These are phyloP conservation scores for Teratosphaeriaceae sp. DNA, from an alignment of 2,329 filamentous ascomycete genomes.

Conservation along the genomic window DNA sequence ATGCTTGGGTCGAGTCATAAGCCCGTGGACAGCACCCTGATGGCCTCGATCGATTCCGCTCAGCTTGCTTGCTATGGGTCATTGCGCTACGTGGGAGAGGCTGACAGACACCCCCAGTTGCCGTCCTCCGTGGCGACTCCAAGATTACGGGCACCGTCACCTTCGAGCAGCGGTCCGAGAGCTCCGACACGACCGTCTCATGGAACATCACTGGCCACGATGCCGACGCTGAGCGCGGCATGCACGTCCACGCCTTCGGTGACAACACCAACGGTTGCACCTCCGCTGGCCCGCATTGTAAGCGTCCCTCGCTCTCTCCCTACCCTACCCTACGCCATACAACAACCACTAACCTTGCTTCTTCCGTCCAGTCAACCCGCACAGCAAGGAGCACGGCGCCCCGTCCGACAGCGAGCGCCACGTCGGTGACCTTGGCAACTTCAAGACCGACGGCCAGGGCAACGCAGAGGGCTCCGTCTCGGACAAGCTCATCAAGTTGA, in stretches of 20 bases:
- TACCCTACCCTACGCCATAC: too few relatives aligned
- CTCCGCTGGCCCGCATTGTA: slow-evolving; percentile 95
- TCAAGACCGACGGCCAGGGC: slow-evolving; percentile 89
- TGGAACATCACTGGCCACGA: slow-evolving; percentile 93
- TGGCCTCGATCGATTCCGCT: not conserved
- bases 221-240: slow-evolving; percentile 90
- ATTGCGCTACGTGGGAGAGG: too few relatives aligned
- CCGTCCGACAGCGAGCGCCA: slow-evolving; percentile 78
- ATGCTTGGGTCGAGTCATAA: not conserved
- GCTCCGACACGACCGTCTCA: slow-evolving; percentile 72
- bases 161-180: slow-evolving; percentile 89
- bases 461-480: slow-evolving; percentile 73
- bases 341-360: not conserved
- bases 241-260: slow-evolving; percentile 98
- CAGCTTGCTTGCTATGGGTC: not conserved
- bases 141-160: slow-evolving; percentile 88
- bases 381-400: slow-evolving; percentile 85
- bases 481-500: slow-evolving; percentile 88
- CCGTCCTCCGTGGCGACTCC: slow-evolving; percentile 95
- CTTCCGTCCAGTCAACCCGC: slow-evolving; percentile 77
- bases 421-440: slow-evolving; percentile 96
- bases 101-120: slow-evolving; percentile 54
- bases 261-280: slow-evolving; percentile 99
- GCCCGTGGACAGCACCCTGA: not conserved
- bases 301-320: too few relatives aligned